Conservation (phyloP, 306 rosid species). For the Elaeagnus macrophylla region DNA sequence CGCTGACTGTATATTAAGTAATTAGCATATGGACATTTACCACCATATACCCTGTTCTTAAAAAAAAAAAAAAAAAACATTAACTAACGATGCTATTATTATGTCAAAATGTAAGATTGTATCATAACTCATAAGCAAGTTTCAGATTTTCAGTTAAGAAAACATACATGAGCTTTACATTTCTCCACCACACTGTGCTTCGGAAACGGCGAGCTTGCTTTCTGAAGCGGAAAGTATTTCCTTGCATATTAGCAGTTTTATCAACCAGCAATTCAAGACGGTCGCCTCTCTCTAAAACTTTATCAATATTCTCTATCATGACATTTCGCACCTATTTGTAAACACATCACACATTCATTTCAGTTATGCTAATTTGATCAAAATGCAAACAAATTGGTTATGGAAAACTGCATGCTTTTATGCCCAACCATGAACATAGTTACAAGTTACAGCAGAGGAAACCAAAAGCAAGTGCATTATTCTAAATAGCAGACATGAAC, state of each 20-base stretch:
- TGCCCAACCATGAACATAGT: too few relatives aligned
- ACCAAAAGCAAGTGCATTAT: too few relatives aligned
- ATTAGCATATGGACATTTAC: too few relatives aligned
- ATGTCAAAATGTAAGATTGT: neutral
- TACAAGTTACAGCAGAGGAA: too few relatives aligned
- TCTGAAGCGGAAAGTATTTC: slow-evolving; percentile 81
- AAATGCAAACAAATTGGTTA: too few relatives aligned
- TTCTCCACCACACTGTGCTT: slow-evolving; percentile 93
- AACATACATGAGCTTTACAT: slow-evolving; percentile 88
- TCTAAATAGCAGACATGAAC: too few relatives aligned
- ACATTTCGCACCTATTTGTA: slow-evolving; percentile 61
- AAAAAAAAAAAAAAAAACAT: neutral
- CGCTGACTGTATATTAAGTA: too few relatives aligned
- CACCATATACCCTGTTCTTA: neutral
- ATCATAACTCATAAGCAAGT: neutral
- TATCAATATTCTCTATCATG: slow-evolving; percentile 96
- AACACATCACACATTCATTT: slow-evolving; percentile 2
- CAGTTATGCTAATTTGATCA: too few relatives aligned
- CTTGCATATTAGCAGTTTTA: slow-evolving; percentile 91
- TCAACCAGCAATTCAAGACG: slow-evolving; percentile 93
- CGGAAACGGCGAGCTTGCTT: slow-evolving; percentile 97
- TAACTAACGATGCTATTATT: neutral
- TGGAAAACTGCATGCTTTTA: too few relatives aligned
- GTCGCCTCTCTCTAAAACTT: slow-evolving; percentile 92
- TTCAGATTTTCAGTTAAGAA: slow-evolving; percentile 9